These are phyloP conservation scores for Pterulicium gracile DNA, from an alignment of 1,284 basidiomycete genomes.

Conservation along the genomic window DNA sequence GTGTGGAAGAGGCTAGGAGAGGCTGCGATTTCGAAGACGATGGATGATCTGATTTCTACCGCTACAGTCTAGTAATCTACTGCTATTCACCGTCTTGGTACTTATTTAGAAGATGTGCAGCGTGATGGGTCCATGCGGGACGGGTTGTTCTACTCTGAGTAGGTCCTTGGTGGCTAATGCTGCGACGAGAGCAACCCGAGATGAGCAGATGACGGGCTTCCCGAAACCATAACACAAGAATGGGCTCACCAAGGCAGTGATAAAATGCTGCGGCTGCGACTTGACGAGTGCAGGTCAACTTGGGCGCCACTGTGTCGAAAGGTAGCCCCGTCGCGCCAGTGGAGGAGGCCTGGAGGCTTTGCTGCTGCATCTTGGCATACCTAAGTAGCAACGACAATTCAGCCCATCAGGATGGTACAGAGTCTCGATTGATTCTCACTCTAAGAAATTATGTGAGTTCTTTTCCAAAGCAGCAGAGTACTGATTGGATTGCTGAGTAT, in stretches of 20 bases:
- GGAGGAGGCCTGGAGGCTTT: conserved; percentile 31
- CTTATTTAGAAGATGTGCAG: conserved; percentile 16
- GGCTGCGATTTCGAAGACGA: too few species aligned
- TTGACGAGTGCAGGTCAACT: conserved; percentile 52
- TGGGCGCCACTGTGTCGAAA: conserved; percentile 59
- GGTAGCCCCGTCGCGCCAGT: conserved; percentile 29
- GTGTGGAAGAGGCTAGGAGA: too few species aligned
- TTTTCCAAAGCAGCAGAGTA: conserved; percentile 53
- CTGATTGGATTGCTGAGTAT: conserved; percentile 42
- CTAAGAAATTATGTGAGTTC: conserved; percentile 68
- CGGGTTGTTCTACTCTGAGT: conserved; percentile 39
- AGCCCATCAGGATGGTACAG: conserved; percentile 1
- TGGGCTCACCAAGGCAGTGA: conserved; percentile 67
- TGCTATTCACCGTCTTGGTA: too few species aligned
- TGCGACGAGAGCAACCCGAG: conserved; percentile 15
- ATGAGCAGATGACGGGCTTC: not conserved
- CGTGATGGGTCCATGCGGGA: conserved; percentile 38
- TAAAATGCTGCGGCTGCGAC: conserved; percentile 73
- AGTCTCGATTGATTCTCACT: conserved; percentile 33
- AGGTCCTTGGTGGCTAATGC: conserved; percentile 60
- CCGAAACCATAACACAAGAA: too few species aligned
- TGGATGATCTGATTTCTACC: too few species aligned
- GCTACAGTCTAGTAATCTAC: too few species aligned
- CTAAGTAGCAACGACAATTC: conserved; percentile 24
- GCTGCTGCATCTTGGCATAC: conserved; percentile 67